Evolutionary conservation across 2,329 filamentous ascomycete genomes (phyloP).

Genomic region (Cladophialophora yegresii): DNA sequence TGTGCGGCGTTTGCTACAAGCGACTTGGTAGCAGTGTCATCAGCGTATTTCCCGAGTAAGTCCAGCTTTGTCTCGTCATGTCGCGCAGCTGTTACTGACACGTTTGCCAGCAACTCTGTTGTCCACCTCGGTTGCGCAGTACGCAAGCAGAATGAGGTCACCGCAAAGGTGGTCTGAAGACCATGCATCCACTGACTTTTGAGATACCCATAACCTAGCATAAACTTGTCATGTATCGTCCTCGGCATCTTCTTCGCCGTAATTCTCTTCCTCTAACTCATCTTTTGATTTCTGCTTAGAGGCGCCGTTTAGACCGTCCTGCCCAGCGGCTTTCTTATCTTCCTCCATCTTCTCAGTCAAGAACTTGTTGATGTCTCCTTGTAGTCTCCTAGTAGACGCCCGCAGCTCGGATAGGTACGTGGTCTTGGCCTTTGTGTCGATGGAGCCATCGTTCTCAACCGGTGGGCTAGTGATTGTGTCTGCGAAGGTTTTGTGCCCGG

Average conservation of each 20-base stretch:
- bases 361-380: conserved; percentile 60
- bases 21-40: conserved; percentile 87
- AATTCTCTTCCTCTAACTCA: conserved; percentile 64
- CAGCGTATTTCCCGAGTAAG: conserved; percentile 81
- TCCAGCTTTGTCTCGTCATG: conserved; percentile 31
- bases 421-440: conserved; percentile 47
- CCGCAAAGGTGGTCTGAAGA: conserved; percentile 29
- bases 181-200: conserved; percentile 13
- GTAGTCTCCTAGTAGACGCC: conserved; percentile 53
- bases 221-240: conserved; percentile 52
- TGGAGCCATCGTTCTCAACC: not conserved
- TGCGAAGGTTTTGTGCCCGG: conserved; percentile 19
- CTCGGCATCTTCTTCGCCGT: conserved; percentile 66
- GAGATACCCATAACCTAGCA: conserved; percentile 33
- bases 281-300: conserved; percentile 57
- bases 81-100: conserved; percentile 10
- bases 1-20: conserved; percentile 93
- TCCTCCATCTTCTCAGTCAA: conserved; percentile 64
- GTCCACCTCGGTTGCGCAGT: conserved; percentile 79
- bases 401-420: conserved; percentile 57
- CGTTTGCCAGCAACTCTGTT: conserved; percentile 54
- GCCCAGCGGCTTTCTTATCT: conserved; percentile 50
- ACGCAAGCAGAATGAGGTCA: conserved; percentile 39
- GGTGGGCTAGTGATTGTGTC: conserved; percentile 14
- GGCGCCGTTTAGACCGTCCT: conserved; percentile 37